These are phyloP conservation scores for Hemerocallis citrina DNA, from an alignment of 106 monocot genomes.

Conservation along the genomic window DNA sequence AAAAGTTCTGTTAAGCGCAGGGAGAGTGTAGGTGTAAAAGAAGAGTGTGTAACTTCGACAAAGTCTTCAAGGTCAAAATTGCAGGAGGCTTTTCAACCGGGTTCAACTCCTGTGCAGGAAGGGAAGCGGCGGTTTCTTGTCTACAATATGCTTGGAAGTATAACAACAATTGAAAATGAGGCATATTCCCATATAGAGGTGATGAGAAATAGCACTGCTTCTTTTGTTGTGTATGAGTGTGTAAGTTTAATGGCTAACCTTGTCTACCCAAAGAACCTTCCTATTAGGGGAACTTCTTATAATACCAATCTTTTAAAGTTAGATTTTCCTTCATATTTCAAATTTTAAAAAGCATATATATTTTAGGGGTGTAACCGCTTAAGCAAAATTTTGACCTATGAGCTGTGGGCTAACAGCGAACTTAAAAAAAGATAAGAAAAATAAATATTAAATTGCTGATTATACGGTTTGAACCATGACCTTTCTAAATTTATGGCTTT, in stretches of 20 bases:
- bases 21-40: constrained; percentile 20
- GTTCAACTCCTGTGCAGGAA: constrained; percentile 65
- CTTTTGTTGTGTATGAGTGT: not conserved
- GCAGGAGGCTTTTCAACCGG: constrained; percentile 86
- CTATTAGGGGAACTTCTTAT: not conserved
- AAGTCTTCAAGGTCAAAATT: constrained; percentile 23
- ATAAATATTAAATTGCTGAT: too few relatives aligned
- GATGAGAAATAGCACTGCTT: constrained; percentile 2
- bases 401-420: too few relatives aligned
- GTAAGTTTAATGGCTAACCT: not conserved
- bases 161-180: constrained; percentile 91
- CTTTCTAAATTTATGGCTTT: too few relatives aligned
- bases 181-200: constrained; percentile 95
- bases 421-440: too few relatives aligned
- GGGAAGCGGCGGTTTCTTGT: constrained; percentile 76
- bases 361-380: too few relatives aligned
- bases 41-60: constrained; percentile 19
- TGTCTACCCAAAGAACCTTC: not conserved
- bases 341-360: too few relatives aligned
- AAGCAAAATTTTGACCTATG: too few relatives aligned
- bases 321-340: too few relatives aligned
- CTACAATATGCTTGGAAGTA: constrained; percentile 88
- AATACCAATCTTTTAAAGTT: too few relatives aligned
- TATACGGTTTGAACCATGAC: too few relatives aligned
- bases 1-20: constrained; percentile 30